phyloP scores from a whole-genome alignment of 2,329 filamentous ascomycete genomes.

The Botrytis sinoallii region DNA sequence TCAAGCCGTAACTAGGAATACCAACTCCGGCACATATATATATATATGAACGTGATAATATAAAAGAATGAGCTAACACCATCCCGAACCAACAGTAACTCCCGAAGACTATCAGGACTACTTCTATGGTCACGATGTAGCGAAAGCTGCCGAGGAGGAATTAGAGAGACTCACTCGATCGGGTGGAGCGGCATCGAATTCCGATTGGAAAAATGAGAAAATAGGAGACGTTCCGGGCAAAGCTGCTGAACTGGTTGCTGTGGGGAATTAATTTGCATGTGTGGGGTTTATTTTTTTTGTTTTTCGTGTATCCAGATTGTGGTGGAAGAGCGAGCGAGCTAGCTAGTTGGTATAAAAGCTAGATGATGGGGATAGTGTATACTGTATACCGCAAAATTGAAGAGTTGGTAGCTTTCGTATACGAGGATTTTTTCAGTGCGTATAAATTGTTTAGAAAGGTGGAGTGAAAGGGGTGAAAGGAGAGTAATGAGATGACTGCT shows the following conservation, averaged over 20 bases:
- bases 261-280: neutral
- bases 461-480: too few relatives aligned
- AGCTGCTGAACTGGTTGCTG: neutral
- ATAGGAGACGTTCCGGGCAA: rapidly evolving
- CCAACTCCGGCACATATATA: neutral
- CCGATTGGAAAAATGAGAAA: neutral
- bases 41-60: rapidly evolving
- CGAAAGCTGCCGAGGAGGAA: neutral
- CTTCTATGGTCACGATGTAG: slow-evolving; percentile 9
- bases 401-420: too few relatives aligned
- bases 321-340: too few relatives aligned
- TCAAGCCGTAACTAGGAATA: too few relatives aligned
- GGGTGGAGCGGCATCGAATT: neutral
- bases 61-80: neutral
- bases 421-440: too few relatives aligned
- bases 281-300: too few relatives aligned
- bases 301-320: too few relatives aligned
- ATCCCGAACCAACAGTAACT: neutral
- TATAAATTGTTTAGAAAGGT: too few relatives aligned
- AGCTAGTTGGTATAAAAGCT: too few relatives aligned
- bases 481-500: too few relatives aligned
- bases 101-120: neutral
- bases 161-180: neutral
- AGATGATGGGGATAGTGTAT: too few relatives aligned
- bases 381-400: too few relatives aligned